Conservation (phyloP, 768 basidiomycete species). For the Collybia sp. region DNA sequence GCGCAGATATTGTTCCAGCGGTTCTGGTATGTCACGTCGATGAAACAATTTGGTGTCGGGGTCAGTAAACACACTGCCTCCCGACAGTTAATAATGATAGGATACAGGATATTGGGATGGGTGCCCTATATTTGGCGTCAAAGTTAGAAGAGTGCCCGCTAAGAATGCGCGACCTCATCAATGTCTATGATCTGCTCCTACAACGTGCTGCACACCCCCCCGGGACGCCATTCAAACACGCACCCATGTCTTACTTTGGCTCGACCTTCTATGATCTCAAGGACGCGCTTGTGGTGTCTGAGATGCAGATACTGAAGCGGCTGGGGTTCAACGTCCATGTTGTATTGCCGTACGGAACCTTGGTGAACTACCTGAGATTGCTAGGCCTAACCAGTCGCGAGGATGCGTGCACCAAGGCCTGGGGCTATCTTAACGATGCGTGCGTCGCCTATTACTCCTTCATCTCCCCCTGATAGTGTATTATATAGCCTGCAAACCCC, state of each 20-base stretch:
- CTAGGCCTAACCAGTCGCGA: conserved; percentile 77
- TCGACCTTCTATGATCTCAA: conserved; percentile 91
- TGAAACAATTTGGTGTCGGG: conserved; percentile 92
- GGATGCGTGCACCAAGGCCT: conserved; percentile 71
- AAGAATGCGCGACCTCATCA: conserved; percentile 91
- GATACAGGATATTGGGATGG: conserved; percentile 79
- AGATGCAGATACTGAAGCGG: conserved; percentile 97
- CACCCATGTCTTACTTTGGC: conserved; percentile 87
- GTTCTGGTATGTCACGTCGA: conserved; percentile 93
- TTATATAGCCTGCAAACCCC: conserved; percentile 83
- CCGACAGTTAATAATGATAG: conserved; percentile 5
- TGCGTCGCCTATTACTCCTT: conserved; percentile 34
- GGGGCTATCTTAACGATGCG: conserved; percentile 98
- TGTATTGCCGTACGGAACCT: conserved; percentile 87
- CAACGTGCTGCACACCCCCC: conserved; percentile 62
- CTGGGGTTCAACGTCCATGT: conserved; percentile 95
- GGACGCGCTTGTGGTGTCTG: conserved; percentile 88
- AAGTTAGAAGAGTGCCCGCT: conserved; percentile 92
- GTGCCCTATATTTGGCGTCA: conserved; percentile 82
- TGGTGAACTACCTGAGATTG: conserved; percentile 91
- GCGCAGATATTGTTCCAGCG: conserved; percentile 96
- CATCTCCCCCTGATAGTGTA: background rate
- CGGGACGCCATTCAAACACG: conserved; percentile 53
- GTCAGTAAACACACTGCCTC: conserved; percentile 41
- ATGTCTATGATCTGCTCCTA: conserved; percentile 87